Evolutionary conservation across 2,329 filamentous ascomycete genomes (phyloP).

Genomic region (Raffaelea arxii): DNA sequence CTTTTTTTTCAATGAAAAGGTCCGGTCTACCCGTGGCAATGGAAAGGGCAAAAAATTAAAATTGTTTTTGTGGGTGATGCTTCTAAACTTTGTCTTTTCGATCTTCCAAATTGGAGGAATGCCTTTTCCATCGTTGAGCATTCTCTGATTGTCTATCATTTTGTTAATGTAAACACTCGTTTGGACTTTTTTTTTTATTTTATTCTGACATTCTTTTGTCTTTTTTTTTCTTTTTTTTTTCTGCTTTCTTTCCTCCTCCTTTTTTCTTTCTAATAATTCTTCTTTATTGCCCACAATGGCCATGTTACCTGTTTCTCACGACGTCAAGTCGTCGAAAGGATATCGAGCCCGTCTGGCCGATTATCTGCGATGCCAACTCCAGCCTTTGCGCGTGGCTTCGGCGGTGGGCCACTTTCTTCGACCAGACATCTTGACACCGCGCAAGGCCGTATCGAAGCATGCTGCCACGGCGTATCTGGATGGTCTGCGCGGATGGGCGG

Average conservation of each 20-base stretch:
- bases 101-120: neutral
- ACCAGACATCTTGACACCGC: neutral
- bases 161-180: neutral
- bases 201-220: neutral
- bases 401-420: neutral
- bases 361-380: neutral
- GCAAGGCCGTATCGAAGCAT: neutral
- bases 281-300: neutral
- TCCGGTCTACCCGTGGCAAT: too few relatives aligned
- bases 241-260: neutral
- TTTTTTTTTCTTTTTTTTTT: neutral
- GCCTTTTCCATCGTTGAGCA: neutral
- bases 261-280: neutral
- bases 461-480: constrained; percentile 46
- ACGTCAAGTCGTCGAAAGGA: neutral
- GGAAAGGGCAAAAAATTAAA: neutral
- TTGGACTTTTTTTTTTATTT: neutral
- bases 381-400: neutral
- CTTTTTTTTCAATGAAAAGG: too few relatives aligned
- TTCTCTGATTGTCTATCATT: neutral
- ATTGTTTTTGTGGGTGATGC: neutral
- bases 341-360: neutral
- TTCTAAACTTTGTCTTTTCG: neutral
- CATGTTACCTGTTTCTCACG: neutral
- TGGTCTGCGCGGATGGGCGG: constrained; percentile 46